Evolutionary conservation across 805 yeast genomes (phyloP).

Genomic region (Barnettozyma botsteinii): DNA sequence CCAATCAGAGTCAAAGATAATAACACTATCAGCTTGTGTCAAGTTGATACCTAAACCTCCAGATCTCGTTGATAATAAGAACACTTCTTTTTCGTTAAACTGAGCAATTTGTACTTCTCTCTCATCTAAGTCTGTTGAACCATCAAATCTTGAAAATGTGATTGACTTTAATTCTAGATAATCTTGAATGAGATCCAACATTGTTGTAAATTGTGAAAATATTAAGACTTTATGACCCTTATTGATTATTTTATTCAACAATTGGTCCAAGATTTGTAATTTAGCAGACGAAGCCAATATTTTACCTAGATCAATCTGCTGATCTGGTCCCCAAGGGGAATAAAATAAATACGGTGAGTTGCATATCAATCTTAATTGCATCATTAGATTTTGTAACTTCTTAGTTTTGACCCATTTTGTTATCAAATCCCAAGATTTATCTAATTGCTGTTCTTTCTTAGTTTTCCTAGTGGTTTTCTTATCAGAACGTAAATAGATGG

Average conservation of each 20-base stretch:
- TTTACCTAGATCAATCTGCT: slow-evolving; percentile 33
- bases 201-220: slow-evolving; percentile 80
- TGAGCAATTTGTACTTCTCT: slow-evolving; percentile 57
- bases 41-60: slow-evolving; percentile 93
- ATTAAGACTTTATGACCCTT: slow-evolving; percentile 66
- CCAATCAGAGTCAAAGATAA: slow-evolving; percentile 92
- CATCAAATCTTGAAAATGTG: slow-evolving; percentile 63
- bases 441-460: slow-evolving; percentile 11
- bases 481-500: slow-evolving; percentile 9
- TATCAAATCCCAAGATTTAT: slow-evolving; percentile 17
- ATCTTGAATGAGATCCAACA: slow-evolving; percentile 77
- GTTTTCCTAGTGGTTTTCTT: slow-evolving; percentile 5
- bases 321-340: slow-evolving; percentile 59
- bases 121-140: slow-evolving; percentile 58
- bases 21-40: slow-evolving; percentile 83
- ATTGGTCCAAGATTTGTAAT: slow-evolving; percentile 59
- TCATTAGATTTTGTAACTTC: slow-evolving; percentile 58
- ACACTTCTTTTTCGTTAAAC: slow-evolving; percentile 44
- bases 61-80: slow-evolving; percentile 82
- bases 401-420: slow-evolving; percentile 42
- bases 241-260: slow-evolving; percentile 45
- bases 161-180: slow-evolving; percentile 52
- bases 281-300: slow-evolving; percentile 64
- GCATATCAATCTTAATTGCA: slow-evolving; percentile 82
- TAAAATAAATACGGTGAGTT: slow-evolving; percentile 82